Evolutionary conservation across 2,329 filamentous ascomycete species (phyloP).

Genomic region (Aspergillus ruber): DNA sequence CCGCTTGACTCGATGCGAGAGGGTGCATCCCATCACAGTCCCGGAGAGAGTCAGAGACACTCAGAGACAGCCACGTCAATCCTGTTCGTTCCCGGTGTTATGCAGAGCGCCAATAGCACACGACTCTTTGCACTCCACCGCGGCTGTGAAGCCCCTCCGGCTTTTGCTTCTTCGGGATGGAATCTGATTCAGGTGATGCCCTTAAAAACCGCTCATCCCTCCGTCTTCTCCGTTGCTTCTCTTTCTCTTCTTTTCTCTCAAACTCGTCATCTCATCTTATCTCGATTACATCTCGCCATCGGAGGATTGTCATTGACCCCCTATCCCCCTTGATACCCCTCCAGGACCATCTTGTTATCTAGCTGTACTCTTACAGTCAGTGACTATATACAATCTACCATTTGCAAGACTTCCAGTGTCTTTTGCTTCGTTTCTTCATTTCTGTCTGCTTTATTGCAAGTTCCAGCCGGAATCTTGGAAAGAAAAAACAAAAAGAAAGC

Average conservation of each 20-base stretch:
- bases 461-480: constrained; percentile 14
- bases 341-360: neutral
- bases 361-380: constrained; percentile 7
- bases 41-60: no score
- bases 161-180: no score
- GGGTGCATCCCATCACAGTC: neutral
- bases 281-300: neutral
- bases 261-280: neutral
- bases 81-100: neutral
- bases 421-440: constrained; percentile 6
- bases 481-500: constrained; percentile 6
- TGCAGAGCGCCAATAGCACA: no score
- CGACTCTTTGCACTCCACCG: no score
- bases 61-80: neutral
- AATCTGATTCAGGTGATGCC: no score
- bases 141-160: no score
- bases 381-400: constrained; percentile 5
- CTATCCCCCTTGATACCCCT: neutral
- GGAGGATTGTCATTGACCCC: neutral
- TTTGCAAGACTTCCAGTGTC: constrained; percentile 2
- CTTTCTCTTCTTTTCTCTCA: neutral
- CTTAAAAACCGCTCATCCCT: neutral
- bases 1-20: neutral
- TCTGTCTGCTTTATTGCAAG: constrained; percentile 9
- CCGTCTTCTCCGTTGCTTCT: neutral